Conservation (phyloP, 805 yeast species). For the Pichia cephalocereana region DNA sequence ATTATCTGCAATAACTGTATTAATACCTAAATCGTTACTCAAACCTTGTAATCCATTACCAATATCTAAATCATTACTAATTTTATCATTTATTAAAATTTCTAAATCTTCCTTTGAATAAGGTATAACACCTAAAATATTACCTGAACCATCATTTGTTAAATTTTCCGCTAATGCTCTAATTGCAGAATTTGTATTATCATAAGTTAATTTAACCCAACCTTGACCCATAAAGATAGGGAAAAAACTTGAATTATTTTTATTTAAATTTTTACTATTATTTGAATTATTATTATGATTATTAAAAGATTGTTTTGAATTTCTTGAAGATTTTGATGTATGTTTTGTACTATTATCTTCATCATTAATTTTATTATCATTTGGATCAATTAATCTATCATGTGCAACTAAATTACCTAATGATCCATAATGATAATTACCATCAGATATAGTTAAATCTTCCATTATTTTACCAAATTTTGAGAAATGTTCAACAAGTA, state of each 20-base stretch:
- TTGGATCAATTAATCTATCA: neutral
- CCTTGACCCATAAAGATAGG: constrained; percentile 81
- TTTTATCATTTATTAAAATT: constrained; percentile 1
- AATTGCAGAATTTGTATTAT: constrained; percentile 61
- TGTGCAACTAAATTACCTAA: constrained; percentile 1
- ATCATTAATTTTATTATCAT: neutral
- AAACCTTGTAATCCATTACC: constrained; percentile 10
- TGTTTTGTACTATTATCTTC: neutral
- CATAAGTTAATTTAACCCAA: constrained; percentile 89
- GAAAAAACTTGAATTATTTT: constrained; percentile 7
- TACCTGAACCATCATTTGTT: constrained; percentile 47
- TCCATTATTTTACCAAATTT: constrained; percentile 11
- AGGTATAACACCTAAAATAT: constrained; percentile 56
- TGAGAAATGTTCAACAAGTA: constrained; percentile 39
- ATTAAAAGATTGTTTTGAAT: neutral
- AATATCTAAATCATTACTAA: constrained; percentile 6
- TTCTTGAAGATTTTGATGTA: neutral
- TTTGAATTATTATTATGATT: neutral
- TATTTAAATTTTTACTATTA: neutral
- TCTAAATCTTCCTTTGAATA: constrained; percentile 38
- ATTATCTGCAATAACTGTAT: constrained; percentile 5
- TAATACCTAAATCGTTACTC: constrained; percentile 2
- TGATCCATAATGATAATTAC: constrained; percentile 1
- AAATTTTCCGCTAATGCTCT: constrained; percentile 78
- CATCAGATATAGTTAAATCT: constrained; percentile 4